These are phyloP conservation scores for Fusarium proliferatum DNA, from an alignment of 2,329 filamentous ascomycete species.

Conservation along the genomic window DNA sequence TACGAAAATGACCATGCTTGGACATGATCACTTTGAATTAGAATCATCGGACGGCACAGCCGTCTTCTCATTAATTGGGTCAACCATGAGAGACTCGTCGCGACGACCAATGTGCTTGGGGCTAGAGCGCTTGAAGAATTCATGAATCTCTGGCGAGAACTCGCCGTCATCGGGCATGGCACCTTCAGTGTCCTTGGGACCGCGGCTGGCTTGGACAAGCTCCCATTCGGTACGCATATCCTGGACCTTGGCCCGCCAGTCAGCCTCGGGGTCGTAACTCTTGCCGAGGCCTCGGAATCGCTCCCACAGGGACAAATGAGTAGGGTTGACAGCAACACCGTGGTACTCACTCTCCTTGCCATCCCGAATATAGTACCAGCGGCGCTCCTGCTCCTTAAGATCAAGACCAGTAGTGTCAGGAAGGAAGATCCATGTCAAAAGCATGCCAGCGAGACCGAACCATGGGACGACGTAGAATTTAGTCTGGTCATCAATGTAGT, in stretches of 20 bases:
- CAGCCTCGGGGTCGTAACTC: slow-evolving; percentile 82
- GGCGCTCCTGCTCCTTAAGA: slow-evolving; percentile 95
- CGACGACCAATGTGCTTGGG: slow-evolving; percentile 43
- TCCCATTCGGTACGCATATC: slow-evolving; percentile 80
- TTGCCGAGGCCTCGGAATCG: slow-evolving; percentile 81
- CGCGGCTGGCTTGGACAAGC: slow-evolving; percentile 58
- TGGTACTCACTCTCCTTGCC: slow-evolving; percentile 87
- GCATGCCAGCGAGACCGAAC: slow-evolving; percentile 89
- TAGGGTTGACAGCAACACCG: slow-evolving; percentile 89
- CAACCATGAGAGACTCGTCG: slow-evolving; percentile 39
- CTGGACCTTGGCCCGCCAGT: slow-evolving; percentile 85
- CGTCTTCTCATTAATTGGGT: slow-evolving; percentile 47
- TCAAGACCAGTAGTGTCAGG: slow-evolving; percentile 98
- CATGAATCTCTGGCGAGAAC: slow-evolving; percentile 64
- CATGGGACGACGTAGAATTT: slow-evolving; percentile 95
- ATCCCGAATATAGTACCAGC: slow-evolving; percentile 86
- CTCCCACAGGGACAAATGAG: slow-evolving; percentile 91
- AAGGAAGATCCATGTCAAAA: slow-evolving; percentile 86
- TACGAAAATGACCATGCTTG: neutral
- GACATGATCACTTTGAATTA: slow-evolving; percentile 23
- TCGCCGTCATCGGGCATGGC: slow-evolving; percentile 59
- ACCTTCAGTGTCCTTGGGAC: slow-evolving; percentile 61
- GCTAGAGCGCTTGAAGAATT: slow-evolving; percentile 62
- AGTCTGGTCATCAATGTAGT: slow-evolving; percentile 86
- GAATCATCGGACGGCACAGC: slow-evolving; percentile 32